Base-by-base conservation (phyloP, 306 rosid genomes). In the Vicia faba region DNA sequence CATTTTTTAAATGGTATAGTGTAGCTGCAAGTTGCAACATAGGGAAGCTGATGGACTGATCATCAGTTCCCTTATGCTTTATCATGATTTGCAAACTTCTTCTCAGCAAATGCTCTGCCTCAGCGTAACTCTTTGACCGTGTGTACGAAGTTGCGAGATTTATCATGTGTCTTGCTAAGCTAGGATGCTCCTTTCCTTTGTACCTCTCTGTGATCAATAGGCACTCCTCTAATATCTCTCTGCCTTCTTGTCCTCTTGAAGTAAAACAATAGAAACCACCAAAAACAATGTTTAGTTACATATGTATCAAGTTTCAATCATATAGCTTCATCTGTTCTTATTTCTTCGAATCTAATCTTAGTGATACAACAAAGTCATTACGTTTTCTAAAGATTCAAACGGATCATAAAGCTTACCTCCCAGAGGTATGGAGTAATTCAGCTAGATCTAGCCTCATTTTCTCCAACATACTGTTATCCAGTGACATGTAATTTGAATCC, bases 21-120 rank as follows among this genome's bases (percentile, higher is more conserved):
- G 91, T 82, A 36, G 88, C 87, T 5, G 98, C 97, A 45, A 89
- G 97, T 61, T 89, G 89, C 83, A 93, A 61, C 97, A 89, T 93
- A 9, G 98, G 97, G 57, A 83, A 84, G 48, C 91, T 83, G 77
- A 87, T 73, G 71, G 91, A 84, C 68, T 78, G 93, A 54, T 93
- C 96, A 71, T 88, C 83, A 7, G 74, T 55, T 11, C 84, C 87
- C 20, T 68, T 83, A 20, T 86, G 78, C 73, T 75, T 86, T 25
- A 62, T 48, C 95, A 88, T 66, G 74, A 89, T 80, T 68, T 82
- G 75, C 79, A 93, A 69, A 73, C 96, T 80, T 41, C 73, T 83
- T 63, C 91, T 80, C 48, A 93, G 83, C 79, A 93, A 68, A 62
- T 72, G 86, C 82, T 93, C 96, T 11, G 98, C 93, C 83, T 86